A percentile compares a stretch with the other conserved stretches of the same genome.
Conservation (phyloP, 257 asterid species). For the Ligustrum vulgare region DNA sequence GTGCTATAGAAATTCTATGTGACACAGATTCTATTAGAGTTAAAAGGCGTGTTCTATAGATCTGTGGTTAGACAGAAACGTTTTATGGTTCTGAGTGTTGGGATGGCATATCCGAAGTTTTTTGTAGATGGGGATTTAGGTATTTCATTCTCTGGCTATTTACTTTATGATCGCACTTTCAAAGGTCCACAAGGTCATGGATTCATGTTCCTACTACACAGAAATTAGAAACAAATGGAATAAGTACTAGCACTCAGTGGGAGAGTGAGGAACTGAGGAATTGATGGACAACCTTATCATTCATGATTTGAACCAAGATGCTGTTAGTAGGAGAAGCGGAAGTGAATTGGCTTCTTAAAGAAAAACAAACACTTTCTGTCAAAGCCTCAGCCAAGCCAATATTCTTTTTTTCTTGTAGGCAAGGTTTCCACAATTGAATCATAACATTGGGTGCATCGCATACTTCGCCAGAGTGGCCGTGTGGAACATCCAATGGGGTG, state of each 20-base stretch:
- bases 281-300: background rate
- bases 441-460: background rate
- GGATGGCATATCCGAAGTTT: background rate
- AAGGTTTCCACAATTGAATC: background rate
- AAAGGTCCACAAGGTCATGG: background rate
- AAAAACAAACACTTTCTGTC: too few relatives aligned
- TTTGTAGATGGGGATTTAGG: background rate
- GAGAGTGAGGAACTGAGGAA: background rate
- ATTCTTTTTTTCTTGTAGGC: background rate
- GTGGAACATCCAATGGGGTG: background rate
- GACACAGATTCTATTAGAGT: background rate
- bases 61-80: background rate
- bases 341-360: background rate
- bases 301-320: background rate
- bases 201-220: background rate
- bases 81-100: background rate
- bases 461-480: background rate
- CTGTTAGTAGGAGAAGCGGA: background rate
- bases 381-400: background rate
- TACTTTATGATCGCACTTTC: background rate
- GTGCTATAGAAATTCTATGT: background rate
- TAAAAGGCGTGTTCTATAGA: background rate
- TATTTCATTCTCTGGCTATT: background rate
- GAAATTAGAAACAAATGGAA: background rate
- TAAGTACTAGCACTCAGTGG: background rate